Evolutionary conservation across 306 rosid species (phyloP), one percentile per base, ranked within the genome.

Genomic region (Prunus kanzakura): DNA sequence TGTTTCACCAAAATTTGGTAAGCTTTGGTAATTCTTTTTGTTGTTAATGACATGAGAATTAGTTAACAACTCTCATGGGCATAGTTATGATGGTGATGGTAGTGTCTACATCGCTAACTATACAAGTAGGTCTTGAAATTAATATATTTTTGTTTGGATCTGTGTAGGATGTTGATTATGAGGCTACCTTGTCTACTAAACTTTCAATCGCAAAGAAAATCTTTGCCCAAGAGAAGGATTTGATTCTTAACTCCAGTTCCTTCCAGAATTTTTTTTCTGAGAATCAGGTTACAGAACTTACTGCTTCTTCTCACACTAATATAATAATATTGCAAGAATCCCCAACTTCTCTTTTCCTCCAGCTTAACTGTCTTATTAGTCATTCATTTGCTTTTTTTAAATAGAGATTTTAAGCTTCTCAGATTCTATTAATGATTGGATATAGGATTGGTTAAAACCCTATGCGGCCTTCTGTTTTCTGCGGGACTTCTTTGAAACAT

Each of bases 391-490:
- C 55, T 14, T 41, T 67, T 18, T 58, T 18, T 23, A 35, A 1
- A 35, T 18, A 58, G 67, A 65, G 62, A 23, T n/a, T 72, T 69
- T 67, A 45, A 22, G 52, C 14, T 23, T 19, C 73, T 78, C 18
- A 63, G 41, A 57, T 67, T 76, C 64, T 52, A 71, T 85, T 86
- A 41, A 43, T 78, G 73, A 45, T 77, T 84, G 82, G 82, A 73
- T 75, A 74, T 72, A 95, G 98, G 97, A 87, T 82, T 95, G 98
- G 98, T 79, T 95, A 86, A 92, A 89, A 77, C 98, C 98, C 66
- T 95, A 90, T 66, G 96, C 97, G 27, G 98, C 93, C 41, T 92
- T 88, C 92, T 92, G 98, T 78, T 92, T 95, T 87, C 75, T 92
- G 83, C 86, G 97, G 64, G 98, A 92, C 87, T 95, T 95, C 81